Percentiles rank a stretch among this genome's conserved stretches.
phyloP scores from a whole-genome alignment of 495 filamentous ascomycete species.

The Penicillium macrosclerotiorum region DNA sequence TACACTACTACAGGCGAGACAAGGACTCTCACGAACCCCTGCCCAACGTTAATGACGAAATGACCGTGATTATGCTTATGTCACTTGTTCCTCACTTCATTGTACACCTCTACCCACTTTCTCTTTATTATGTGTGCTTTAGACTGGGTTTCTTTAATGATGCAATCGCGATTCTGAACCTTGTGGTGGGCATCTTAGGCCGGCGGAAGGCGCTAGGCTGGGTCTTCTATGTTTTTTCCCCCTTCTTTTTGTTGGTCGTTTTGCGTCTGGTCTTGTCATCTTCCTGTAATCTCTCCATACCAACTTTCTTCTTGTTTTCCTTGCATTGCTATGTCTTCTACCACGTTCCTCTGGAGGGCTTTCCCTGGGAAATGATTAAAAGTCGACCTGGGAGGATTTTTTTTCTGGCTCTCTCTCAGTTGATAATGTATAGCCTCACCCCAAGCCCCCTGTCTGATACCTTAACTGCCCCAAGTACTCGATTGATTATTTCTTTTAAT shows the following conservation, averaged over 20 bases:
- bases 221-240: conserved; percentile 15
- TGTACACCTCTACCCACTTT: conserved; percentile 11
- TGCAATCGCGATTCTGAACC: conserved; percentile 7
- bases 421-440: neutral
- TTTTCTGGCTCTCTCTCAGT: neutral
- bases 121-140: conserved; percentile 15
- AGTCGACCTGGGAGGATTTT: no score
- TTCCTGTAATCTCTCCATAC: conserved; percentile 23
- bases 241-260: conserved; percentile 9
- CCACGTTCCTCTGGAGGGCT: neutral
- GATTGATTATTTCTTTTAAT: no score
- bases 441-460: neutral
- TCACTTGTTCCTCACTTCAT: conserved; percentile 13
- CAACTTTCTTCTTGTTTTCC: conserved; percentile 1
- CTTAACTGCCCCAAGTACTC: no score
- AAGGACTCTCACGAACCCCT: conserved; percentile 44
- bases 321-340: neutral
- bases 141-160: conserved; percentile 15
- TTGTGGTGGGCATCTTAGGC: conserved; percentile 16
- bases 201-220: conserved; percentile 19
- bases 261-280: conserved; percentile 12
- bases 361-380: no score
- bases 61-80: conserved; percentile 26
- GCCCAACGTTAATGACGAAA: conserved; percentile 38
- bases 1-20: conserved; percentile 32